phyloP scores from a whole-genome alignment of 108 stramenopile genomes.

The Asterionellopsis glacialis region DNA sequence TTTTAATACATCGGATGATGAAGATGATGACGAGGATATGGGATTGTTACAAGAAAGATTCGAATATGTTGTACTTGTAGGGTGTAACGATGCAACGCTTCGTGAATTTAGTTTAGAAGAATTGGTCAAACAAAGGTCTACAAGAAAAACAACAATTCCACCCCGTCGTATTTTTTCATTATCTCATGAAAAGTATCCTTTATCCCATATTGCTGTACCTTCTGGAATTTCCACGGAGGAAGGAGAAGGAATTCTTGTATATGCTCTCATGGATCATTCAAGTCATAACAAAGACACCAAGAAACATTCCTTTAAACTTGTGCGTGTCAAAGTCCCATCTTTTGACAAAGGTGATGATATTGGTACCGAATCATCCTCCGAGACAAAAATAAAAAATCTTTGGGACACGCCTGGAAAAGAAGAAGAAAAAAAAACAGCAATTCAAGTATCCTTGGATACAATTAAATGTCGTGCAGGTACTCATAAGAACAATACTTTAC shows the following conservation, averaged over 20 bases:
- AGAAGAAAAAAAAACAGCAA: not conserved
- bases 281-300: not conserved
- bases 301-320: slow-evolving; percentile 8
- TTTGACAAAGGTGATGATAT: slow-evolving; percentile 5
- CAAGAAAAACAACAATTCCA: not conserved
- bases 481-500: slow-evolving; percentile 18
- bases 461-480: slow-evolving; percentile 19
- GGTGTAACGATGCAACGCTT: slow-evolving; percentile 36
- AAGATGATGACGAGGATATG: not conserved
- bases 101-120: slow-evolving; percentile 25
- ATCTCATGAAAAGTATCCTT: slow-evolving; percentile 13
- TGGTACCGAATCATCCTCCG: not conserved
- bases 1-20: not conserved
- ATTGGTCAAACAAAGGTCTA: not conserved
- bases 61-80: slow-evolving; percentile 25
- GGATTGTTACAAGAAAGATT: not conserved
- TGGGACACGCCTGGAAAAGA: too few relatives aligned
- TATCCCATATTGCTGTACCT: slow-evolving; percentile 17
- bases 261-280: not conserved
- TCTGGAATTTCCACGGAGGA: too few relatives aligned
- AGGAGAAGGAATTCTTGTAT: slow-evolving; percentile 1
- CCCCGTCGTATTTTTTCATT: slow-evolving; percentile 30
- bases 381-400: not conserved
- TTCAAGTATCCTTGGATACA: slow-evolving; percentile 16
- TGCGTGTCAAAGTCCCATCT: slow-evolving; percentile 18